A percentile compares a stretch with the other conserved stretches of the same genome.
phyloP scores from a whole-genome alignment of 179 eudicot species.

The Heliamphora pulchella region DNA sequence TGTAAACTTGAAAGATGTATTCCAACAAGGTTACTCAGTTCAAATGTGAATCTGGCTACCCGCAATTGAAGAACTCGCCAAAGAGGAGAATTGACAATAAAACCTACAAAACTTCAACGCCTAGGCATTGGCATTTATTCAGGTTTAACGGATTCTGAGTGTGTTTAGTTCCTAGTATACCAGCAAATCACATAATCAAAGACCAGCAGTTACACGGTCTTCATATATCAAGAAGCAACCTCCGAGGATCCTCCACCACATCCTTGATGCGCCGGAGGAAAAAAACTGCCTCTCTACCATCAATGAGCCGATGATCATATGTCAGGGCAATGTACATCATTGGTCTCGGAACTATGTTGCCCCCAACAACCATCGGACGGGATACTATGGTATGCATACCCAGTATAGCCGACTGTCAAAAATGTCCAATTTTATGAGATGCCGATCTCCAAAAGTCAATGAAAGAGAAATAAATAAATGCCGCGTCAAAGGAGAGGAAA shows the following conservation, averaged over 20 bases:
- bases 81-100: constrained; percentile 3
- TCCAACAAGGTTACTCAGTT: background rate
- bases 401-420: constrained; percentile 81
- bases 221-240: constrained; percentile 87
- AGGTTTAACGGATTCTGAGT: background rate
- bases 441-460: background rate
- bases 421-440: background rate
- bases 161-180: constrained; percentile 16
- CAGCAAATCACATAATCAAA: constrained; percentile 14
- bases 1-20: background rate
- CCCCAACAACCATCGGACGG: constrained; percentile 98
- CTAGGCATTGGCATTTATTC: background rate
- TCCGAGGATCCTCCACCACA: constrained; percentile 94
- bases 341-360: constrained; percentile 75
- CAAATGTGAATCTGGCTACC: constrained; percentile 8
- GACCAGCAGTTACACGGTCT: background rate
- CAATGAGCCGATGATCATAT: constrained; percentile 94
- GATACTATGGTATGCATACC: constrained; percentile 95
- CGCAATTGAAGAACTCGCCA: background rate
- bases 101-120: constrained; percentile 5
- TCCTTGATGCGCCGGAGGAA: constrained; percentile 94
- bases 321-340: constrained; percentile 98
- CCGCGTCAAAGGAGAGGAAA: background rate
- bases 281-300: constrained; percentile 98
- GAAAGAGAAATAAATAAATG: background rate